Evolutionary conservation across 1,284 basidiomycete species (phyloP).

Genomic region (Ganoderma lingzhi): DNA sequence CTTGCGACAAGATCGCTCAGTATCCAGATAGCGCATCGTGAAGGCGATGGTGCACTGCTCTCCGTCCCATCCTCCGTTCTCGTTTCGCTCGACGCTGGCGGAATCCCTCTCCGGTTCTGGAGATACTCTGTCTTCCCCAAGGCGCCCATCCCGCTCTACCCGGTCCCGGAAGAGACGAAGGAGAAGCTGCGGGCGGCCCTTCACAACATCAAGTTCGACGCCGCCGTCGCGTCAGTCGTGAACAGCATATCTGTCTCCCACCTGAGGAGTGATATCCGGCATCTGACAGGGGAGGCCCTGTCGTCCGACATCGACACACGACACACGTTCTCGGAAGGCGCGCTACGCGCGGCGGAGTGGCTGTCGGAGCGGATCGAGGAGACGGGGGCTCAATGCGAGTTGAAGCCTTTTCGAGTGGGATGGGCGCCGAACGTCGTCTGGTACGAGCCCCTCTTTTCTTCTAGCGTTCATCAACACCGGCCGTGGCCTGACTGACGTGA

Average conservation of each 20-base stretch:
- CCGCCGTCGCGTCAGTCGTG: slow-evolving; percentile 66
- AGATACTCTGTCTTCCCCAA: slow-evolving; percentile 7
- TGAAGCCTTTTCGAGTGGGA: slow-evolving; percentile 71
- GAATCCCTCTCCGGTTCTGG: neutral
- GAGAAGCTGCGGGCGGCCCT: slow-evolving; percentile 57
- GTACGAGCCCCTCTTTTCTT: slow-evolving; percentile 46
- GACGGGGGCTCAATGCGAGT: slow-evolving; percentile 76
- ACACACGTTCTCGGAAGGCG: slow-evolving; percentile 80
- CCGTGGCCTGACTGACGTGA: neutral
- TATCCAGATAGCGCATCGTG: neutral
- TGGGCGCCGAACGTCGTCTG: slow-evolving; percentile 90
- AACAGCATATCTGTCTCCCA: slow-evolving; percentile 67
- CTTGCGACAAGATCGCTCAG: neutral
- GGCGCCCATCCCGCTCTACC: neutral
- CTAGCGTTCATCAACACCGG: neutral
- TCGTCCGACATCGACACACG: slow-evolving; percentile 72
- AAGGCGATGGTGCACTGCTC: neutral
- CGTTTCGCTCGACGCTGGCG: neutral
- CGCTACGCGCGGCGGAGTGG: slow-evolving; percentile 81
- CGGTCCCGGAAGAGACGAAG: slow-evolving; percentile 5
- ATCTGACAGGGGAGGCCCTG: slow-evolving; percentile 83
- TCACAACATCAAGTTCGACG: slow-evolving; percentile 60
- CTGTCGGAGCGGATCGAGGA: slow-evolving; percentile 74
- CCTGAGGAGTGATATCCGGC: slow-evolving; percentile 76
- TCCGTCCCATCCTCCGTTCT: neutral